Base-by-base conservation (phyloP, 805 yeast species). In the Lachancea sp. region DNA sequence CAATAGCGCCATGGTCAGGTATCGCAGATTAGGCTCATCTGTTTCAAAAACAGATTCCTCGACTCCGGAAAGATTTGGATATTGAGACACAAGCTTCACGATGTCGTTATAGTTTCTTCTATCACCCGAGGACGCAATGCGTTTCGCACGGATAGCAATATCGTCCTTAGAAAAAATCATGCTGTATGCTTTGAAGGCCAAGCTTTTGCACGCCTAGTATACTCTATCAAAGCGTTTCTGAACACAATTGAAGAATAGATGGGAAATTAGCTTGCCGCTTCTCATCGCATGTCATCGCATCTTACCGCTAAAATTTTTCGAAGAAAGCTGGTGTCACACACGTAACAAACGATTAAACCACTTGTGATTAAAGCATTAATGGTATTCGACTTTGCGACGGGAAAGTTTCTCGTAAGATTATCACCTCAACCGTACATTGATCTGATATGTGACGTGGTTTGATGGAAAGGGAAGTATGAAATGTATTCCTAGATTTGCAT, bases 41-140 rank as follows among this genome's bases (percentile, higher is more conserved):
- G 36, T 21, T 12, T 21, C 36, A 20, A 43, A 35, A 3, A 40
- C 45, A 24, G 28, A 22, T 5, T 45, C 43, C 3, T 32, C 38
- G 2, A 48, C 38, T 7, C 41, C 34, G 4, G 55, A 13, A 8
- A 46, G 28, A n/a, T 40, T 36, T 11, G 43, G 40, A 40, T 48
- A 45, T 7, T 46, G 52, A 32, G 54, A 56, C 11, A 58, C 47
- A 6, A 62, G 41, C 34, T 54, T 59, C n/a, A 61, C 41, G n/a
- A 61, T 51, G 2, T 48, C 37, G 38, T 61, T 62, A 34, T 62
- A 62, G 25, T 61, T 49, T 25, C 55, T 57, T 34, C 51, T 55
- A 17, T 61, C 64, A 25, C 46, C 51, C 2, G 51, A 36, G 3
- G 55, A 16, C 6, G 57, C 48, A 5, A 62, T 49, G 18, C 43